These are phyloP conservation scores for Rhodotorula sphaerocarpa DNA, from an alignment of 768 basidiomycete species.

Conservation along the genomic window DNA sequence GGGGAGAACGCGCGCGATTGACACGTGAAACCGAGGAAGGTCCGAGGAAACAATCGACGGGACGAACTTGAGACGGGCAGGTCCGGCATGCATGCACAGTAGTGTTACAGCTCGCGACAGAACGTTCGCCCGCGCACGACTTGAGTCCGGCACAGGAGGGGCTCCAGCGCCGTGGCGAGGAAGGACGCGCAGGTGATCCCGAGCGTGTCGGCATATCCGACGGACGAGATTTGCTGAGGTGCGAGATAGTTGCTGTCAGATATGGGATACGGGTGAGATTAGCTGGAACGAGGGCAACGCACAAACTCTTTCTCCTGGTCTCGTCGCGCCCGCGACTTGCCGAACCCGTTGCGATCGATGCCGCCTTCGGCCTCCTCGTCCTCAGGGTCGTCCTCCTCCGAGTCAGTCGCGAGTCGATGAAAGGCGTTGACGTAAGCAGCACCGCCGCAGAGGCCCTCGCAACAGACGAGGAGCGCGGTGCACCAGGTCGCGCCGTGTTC, in stretches of 20 bases:
- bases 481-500: slow-evolving; percentile 45
- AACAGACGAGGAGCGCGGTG: slow-evolving; percentile 67
- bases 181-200: slow-evolving; percentile 7
- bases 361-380: slow-evolving; percentile 43
- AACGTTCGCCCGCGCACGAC: slow-evolving; percentile 60
- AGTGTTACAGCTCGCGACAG: slow-evolving; percentile 56
- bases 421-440: slow-evolving; percentile 85
- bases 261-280: too few species aligned
- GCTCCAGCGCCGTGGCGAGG: slow-evolving; percentile 46
- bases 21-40: too few species aligned
- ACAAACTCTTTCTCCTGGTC: slow-evolving; percentile 53
- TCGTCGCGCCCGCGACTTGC: slow-evolving; percentile 50
- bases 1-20: too few species aligned
- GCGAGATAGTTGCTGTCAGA: too few species aligned
- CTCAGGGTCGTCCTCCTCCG: slow-evolving; percentile 48
- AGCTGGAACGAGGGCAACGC: neutral
- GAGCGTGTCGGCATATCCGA: slow-evolving; percentile 72
- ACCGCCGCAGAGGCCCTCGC: slow-evolving; percentile 90
- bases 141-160: slow-evolving; percentile 47
- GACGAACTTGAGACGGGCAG: neutral
- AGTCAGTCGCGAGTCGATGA: slow-evolving; percentile 63
- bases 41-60: neutral
- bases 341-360: slow-evolving; percentile 25
- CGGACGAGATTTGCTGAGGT: slow-evolving; percentile 62
- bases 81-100: neutral